A percentile compares a stretch with the other conserved stretches of the same genome.
These are phyloP conservation scores for sorghum (Sorghum bicolor) DNA, from an alignment of 176 grass and related monocot genomes.

Conservation along the genomic window Sorghum_bicolor_NCBIv3 NC_012872.2:7577501-7578000, in stretches of 20 bases:
- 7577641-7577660: constrained; percentile 37
- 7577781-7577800: no score
- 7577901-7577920: no score
- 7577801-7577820: no score
- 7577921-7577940: no score
- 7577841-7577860: no score
- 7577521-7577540: constrained; percentile 3
- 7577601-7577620: constrained; percentile 18
- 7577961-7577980: no score
- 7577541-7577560: constrained; percentile 27
- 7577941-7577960: no score
- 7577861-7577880: no score
- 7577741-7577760: not conserved
- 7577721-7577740: not conserved
- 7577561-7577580: constrained; percentile 27
- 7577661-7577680: constrained; percentile 6
- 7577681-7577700: constrained; percentile 13
- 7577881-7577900: no score
- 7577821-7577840: no score
- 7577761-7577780: no score
- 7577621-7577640: not conserved
- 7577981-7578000: no score
- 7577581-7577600: constrained; percentile 43
- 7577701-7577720: constrained; percentile 9
- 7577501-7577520: constrained; percentile 25